Conservation (phyloP, 345 rosid species). For the Ceriops zippeliana region DNA sequence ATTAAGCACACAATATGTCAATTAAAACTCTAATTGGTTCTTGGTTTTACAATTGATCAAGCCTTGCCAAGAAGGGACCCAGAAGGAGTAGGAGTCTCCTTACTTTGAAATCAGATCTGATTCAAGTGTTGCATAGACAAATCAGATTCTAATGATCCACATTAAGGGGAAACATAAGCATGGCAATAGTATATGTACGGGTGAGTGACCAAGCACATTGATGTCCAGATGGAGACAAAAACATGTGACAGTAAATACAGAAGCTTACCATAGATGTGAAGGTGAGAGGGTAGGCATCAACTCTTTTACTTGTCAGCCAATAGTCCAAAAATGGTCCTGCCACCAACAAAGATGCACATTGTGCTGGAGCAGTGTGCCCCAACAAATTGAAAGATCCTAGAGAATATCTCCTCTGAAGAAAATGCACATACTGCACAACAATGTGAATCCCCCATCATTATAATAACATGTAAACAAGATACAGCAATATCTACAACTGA, state of each 20-base stretch:
- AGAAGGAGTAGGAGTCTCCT: not conserved
- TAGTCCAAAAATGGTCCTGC: slow-evolving; percentile 89
- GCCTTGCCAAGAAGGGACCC: not conserved
- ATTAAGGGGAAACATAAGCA: not conserved
- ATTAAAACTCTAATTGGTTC: not conserved
- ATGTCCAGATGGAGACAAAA: not conserved
- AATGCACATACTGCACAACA: slow-evolving; percentile 80
- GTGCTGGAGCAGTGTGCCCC: slow-evolving; percentile 97
- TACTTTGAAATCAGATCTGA: not conserved
- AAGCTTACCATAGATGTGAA: slow-evolving; percentile 59
- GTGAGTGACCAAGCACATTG: not conserved
- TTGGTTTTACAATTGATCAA: slow-evolving; percentile 4
- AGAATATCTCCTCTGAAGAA: slow-evolving; percentile 81
- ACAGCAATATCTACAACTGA: not conserved
- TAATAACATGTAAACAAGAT: not conserved
- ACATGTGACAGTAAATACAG: not conserved
- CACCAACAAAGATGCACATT: slow-evolving; percentile 78
- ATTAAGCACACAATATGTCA: not conserved
- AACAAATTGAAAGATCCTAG: slow-evolving; percentile 85
- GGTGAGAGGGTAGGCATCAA: slow-evolving; percentile 60
- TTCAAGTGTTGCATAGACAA: not conserved
- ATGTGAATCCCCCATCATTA: slow-evolving; percentile 8
- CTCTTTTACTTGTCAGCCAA: slow-evolving; percentile 76
- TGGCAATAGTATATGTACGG: not conserved
- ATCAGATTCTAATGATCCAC: too few species aligned